phyloP scores from a whole-genome alignment of 345 rosid genomes.

The Stellera chamaejasme region DNA sequence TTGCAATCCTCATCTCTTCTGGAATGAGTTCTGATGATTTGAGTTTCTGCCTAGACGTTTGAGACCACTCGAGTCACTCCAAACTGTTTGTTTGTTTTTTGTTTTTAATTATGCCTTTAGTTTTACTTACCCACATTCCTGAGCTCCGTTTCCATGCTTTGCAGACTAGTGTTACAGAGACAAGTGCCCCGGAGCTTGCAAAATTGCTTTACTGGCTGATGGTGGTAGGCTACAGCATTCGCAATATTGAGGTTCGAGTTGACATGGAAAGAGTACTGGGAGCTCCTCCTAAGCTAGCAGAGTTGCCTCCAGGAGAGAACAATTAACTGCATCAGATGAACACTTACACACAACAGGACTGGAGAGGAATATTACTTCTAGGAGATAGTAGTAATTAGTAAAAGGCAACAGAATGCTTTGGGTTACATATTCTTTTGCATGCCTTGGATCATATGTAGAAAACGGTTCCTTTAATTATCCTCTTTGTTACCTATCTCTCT shows the following conservation, averaged over 20 bases:
- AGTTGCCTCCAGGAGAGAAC: constrained; percentile 83
- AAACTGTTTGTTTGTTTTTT: too few relatives aligned
- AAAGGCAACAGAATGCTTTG: not conserved
- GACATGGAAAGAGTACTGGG: constrained; percentile 97
- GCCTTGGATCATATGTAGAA: not conserved
- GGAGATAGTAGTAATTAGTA: not conserved
- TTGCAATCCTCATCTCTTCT: not conserved
- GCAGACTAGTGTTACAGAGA: constrained; percentile 76
- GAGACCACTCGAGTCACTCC: too few relatives aligned
- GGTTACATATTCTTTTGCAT: not conserved
- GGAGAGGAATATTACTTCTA: not conserved
- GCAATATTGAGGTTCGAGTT: constrained; percentile 91
- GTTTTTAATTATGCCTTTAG: too few relatives aligned
- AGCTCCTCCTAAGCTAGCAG: constrained; percentile 62
- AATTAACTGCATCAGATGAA: constrained; percentile 21
- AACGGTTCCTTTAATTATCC: too few relatives aligned
- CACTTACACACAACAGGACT: not conserved
- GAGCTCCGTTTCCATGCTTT: constrained; percentile 2
- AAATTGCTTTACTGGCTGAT: constrained; percentile 87
- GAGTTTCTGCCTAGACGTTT: too few relatives aligned
- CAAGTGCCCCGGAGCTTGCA: constrained; percentile 80
- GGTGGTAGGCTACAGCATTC: constrained; percentile 95
- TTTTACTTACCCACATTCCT: not conserved
- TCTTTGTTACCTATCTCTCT: too few relatives aligned
- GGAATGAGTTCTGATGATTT: not conserved